A percentile compares a stretch with the other conserved stretches of the same genome.
Evolutionary conservation across 257 asterid species (phyloP).

Genomic region (Salvia hispanica): DNA sequence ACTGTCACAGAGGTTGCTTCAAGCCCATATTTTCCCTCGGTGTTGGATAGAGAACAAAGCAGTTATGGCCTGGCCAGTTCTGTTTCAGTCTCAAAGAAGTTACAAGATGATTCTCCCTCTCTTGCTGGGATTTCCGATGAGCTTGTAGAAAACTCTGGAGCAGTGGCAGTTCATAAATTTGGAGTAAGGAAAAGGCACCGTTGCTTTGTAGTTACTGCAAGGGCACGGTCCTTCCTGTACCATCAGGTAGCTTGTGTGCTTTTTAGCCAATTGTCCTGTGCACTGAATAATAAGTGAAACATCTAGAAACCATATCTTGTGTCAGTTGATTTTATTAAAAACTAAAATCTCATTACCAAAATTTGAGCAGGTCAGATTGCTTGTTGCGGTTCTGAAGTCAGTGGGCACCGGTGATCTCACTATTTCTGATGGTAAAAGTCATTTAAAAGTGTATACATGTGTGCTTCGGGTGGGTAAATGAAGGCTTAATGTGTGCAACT

Average conservation of each 20-base stretch:
- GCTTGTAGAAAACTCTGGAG: constrained; percentile 31
- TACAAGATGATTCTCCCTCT: constrained; percentile 37
- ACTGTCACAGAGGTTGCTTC: constrained; percentile 70
- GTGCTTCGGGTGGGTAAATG: background rate
- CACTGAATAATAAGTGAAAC: constrained; percentile 2
- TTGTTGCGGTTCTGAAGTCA: constrained; percentile 82
- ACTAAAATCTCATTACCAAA: constrained; percentile 12
- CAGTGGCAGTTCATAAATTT: constrained; percentile 49
- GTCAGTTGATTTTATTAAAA: background rate
- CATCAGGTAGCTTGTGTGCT: constrained; percentile 68
- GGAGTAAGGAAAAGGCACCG: constrained; percentile 73
- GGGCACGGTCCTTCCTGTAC: constrained; percentile 88
- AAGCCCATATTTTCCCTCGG: constrained; percentile 67
- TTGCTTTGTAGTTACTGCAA: constrained; percentile 83
- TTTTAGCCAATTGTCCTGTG: constrained; percentile 13
- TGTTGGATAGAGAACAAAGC: constrained; percentile 52
- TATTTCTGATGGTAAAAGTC: constrained; percentile 65
- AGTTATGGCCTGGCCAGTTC: constrained; percentile 34
- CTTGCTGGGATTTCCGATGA: constrained; percentile 37
- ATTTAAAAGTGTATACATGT: constrained; percentile 3
- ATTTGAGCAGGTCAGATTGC: constrained; percentile 77
- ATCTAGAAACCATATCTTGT: background rate
- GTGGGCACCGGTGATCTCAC: constrained; percentile 78
- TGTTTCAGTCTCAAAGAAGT: constrained; percentile 36
- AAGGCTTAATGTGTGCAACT: background rate